Conservation (phyloP, 2,329 filamentous ascomycete genomes). For the Drechslera avenae region DNA sequence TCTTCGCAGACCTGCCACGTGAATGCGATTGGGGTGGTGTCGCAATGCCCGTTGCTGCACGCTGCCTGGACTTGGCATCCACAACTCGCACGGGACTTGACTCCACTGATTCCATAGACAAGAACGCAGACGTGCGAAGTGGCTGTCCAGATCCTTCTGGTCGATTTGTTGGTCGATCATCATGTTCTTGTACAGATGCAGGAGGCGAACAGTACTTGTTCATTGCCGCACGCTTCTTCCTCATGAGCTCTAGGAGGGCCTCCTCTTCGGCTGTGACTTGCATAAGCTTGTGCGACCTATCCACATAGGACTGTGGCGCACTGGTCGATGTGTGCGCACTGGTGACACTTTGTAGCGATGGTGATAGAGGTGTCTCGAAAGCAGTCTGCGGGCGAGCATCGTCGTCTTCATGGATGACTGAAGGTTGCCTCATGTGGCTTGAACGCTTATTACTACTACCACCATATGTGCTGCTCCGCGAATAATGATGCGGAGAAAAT, state of each 20-base stretch:
- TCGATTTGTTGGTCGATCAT: slow-evolving; percentile 26
- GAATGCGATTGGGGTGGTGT: slow-evolving; percentile 28
- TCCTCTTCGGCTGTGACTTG: slow-evolving; percentile 58
- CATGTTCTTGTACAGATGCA: slow-evolving; percentile 45
- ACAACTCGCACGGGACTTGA: slow-evolving; percentile 29
- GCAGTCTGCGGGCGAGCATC: slow-evolving; percentile 39
- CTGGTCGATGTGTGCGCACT: slow-evolving; percentile 42
- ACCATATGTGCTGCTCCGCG: slow-evolving; percentile 24
- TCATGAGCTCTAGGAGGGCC: slow-evolving; percentile 56
- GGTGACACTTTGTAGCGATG: slow-evolving; percentile 34
- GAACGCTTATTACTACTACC: slow-evolving; percentile 31
- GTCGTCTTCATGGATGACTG: slow-evolving; percentile 45
- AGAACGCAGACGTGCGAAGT: slow-evolving; percentile 34
- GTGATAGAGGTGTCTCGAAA: slow-evolving; percentile 27
- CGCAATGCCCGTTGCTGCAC: slow-evolving; percentile 24
- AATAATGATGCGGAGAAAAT: slow-evolving; percentile 25
- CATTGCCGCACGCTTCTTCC: slow-evolving; percentile 56
- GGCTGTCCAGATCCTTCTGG: slow-evolving; percentile 15
- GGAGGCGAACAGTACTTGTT: slow-evolving; percentile 47
- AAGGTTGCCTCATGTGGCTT: slow-evolving; percentile 46
- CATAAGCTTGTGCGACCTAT: slow-evolving; percentile 48
- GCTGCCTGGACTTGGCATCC: slow-evolving; percentile 23
- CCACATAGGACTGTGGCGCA: slow-evolving; percentile 39
- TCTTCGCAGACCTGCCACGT: slow-evolving; percentile 34
- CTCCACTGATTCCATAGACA: slow-evolving; percentile 34